Base-by-base conservation (phyloP, 2,329 filamentous ascomycete genomes). In the Sclerotinia glacialis region DNA sequence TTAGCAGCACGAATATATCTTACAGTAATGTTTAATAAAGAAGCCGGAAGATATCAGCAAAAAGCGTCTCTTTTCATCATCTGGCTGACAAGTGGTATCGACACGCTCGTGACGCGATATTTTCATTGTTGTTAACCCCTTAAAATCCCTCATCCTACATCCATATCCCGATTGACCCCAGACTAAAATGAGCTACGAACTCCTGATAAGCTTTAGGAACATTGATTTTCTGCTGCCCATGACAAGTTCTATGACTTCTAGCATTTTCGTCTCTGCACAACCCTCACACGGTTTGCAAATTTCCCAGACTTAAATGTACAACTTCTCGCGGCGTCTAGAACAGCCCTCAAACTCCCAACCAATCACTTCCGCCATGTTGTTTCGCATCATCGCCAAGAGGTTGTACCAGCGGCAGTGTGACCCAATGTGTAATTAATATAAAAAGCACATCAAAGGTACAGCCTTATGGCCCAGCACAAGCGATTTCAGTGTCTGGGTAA, bases 301-400 rank as follows among this genome's bases (percentile, higher is more conserved):
- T 9, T n/a, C 9, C 18, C 11, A n/a, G 11, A 11, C 37, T 40
- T 3, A 40, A 40, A 40, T 1, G 34, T 21, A 18, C 50, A 5
- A 16, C 6, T n/a, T n/a, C n/a, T 55, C 53, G 12, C 53, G 53
- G 21, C 21, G 31, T 55, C 31, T 37, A 40, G 31, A 55, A 9
- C 12, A 37, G 5, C 50, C 4, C 31, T 34, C 28, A 26, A 23
- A 47, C 12, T 47, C 21, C 42, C 21, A 7, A 23, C 56, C 56
- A 26, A 60, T 60, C 56, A 7, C 44, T 60, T 60, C 42, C 42
- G 44, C 56, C 56, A 60, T 44, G 21, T 23, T 16, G 58, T 61
- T 61, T 61, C 58, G 28, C 21, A 26, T 60, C 58, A 49, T 37
- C 28, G 21, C 58, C 58, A 49, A 49, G 58, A 37, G 26, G 44